Conservation (phyloP, 129 eudicot species). For the Ambrosia artemisiifolia region DNA sequence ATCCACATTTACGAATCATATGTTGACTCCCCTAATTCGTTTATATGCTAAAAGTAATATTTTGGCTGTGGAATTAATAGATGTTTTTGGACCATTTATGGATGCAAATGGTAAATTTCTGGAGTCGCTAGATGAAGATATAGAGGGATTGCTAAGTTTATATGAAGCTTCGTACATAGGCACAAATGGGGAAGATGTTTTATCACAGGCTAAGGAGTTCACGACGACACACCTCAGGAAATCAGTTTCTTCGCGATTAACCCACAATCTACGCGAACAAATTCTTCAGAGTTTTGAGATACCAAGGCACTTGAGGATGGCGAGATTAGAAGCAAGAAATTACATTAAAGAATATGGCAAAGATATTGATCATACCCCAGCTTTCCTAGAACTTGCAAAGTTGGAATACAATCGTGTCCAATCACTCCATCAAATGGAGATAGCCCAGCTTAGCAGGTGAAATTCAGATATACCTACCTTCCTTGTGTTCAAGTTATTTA, state of each 20-base stretch:
- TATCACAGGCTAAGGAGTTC: conserved; percentile 39
- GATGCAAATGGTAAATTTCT: conserved; percentile 39
- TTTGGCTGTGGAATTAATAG: conserved; percentile 15
- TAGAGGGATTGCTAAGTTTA: conserved; percentile 43
- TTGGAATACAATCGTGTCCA: conserved; percentile 49
- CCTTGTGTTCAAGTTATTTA: background rate
- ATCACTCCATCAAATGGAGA: conserved; percentile 47
- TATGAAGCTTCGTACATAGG: conserved; percentile 56
- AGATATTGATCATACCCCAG: conserved; percentile 20
- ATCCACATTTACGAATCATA: background rate
- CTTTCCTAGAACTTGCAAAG: conserved; percentile 48
- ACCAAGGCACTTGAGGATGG: conserved; percentile 51
- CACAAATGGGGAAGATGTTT: conserved; percentile 37
- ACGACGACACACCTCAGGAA: conserved; percentile 30
- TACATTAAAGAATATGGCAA: conserved; percentile 37
- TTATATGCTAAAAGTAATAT: background rate
- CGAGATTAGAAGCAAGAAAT: conserved; percentile 40
- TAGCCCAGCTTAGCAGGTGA: conserved; percentile 44
- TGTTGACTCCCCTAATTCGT: background rate
- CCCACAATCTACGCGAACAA: conserved; percentile 12
- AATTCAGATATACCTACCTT: background rate
- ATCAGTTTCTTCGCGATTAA: conserved; percentile 16
- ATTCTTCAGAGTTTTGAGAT: conserved; percentile 32
- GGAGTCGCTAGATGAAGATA: conserved; percentile 32
- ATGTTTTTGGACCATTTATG: conserved; percentile 38